Percentiles rank a stretch among this genome's conserved stretches.
Evolutionary conservation across 495 filamentous ascomycete species (phyloP).

Genomic region (Aspergillus steynii): DNA sequence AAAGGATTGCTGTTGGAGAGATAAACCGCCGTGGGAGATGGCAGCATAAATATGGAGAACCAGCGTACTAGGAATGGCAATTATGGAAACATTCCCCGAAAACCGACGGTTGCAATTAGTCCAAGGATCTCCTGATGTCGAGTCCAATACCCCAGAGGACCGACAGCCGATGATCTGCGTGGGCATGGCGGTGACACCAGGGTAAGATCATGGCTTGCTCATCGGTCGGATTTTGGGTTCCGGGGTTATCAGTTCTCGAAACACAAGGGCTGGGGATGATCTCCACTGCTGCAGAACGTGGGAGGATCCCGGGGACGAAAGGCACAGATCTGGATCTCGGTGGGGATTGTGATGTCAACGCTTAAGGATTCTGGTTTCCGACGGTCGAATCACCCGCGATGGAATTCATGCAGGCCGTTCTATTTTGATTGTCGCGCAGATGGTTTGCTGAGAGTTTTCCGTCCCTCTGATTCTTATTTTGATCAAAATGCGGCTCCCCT

Average conservation of each 20-base stretch:
- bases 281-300: conserved; percentile 10
- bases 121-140: neutral
- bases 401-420: too few species aligned
- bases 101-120: neutral
- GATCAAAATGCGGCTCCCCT: neutral
- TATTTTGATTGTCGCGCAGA: neutral
- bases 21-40: conserved; percentile 3
- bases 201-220: conserved; percentile 24
- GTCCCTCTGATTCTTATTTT: neutral
- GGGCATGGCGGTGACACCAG: neutral
- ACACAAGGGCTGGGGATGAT: conserved; percentile 7
- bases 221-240: conserved; percentile 31
- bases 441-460: neutral
- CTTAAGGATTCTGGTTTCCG: conserved; percentile 41
- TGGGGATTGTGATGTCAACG: neutral
- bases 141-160: neutral
- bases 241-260: conserved; percentile 10
- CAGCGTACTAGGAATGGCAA: neutral
- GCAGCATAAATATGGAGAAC: conserved; percentile 1
- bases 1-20: neutral
- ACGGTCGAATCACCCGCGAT: neutral
- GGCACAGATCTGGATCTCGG: conserved; percentile 13
- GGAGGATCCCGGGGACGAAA: conserved; percentile 6
- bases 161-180: neutral
- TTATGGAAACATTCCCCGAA: neutral